Evolutionary conservation across 75 land plant genomes (phyloP), one percentile per base, ranked within the genome.

Genomic region (Adiantum capillusveneris): DNA sequence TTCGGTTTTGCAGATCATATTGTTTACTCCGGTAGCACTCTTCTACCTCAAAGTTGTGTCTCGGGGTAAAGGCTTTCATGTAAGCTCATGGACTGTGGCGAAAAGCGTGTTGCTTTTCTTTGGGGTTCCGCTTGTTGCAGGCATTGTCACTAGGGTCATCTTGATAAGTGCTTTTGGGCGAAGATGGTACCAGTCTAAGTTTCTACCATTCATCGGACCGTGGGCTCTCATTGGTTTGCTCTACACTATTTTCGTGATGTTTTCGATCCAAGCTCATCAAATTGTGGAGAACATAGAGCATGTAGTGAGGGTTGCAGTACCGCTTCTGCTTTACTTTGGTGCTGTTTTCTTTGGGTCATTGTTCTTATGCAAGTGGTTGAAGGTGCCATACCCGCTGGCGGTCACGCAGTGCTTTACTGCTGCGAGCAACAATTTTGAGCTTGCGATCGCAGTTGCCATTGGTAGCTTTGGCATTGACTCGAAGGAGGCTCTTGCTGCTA

Each of bases 231-330:
- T 75, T 6, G 78, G 78, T 3, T 53, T 75, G 21, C 58, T 75
- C 29, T 75, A 56, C 59, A 71, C 78, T 53, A 75, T 75, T 50
- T 75, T 75, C 44, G 78, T 75, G 30, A 71, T 75, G 76, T 75
- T 75, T 41, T n/a, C n/a, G n/a, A n/a, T n/a, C n/a, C n/a, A n/a
- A n/a, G n/a, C n/a, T n/a, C n/a, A n/a, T n/a, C n/a, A n/a, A n/a
- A n/a, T n/a, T n/a, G n/a, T n/a, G n/a, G n/a, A n/a, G n/a, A n/a
- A n/a, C n/a, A n/a, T n/a, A n/a, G n/a, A n/a, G n/a, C n/a, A n/a
- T n/a, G n/a, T n/a, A n/a, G n/a, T n/a, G n/a, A n/a, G n/a, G n/a
- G n/a, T n/a, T n/a, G n/a, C n/a, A n/a, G n/a, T n/a, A n/a, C n/a
- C n/a, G n/a, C n/a, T n/a, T n/a, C n/a, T 72, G 30, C 56, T 58